Evolutionary conservation across 768 basidiomycete genomes (phyloP), one percentile per base, ranked within the genome.

Genomic region (Tulasnella sp.): DNA sequence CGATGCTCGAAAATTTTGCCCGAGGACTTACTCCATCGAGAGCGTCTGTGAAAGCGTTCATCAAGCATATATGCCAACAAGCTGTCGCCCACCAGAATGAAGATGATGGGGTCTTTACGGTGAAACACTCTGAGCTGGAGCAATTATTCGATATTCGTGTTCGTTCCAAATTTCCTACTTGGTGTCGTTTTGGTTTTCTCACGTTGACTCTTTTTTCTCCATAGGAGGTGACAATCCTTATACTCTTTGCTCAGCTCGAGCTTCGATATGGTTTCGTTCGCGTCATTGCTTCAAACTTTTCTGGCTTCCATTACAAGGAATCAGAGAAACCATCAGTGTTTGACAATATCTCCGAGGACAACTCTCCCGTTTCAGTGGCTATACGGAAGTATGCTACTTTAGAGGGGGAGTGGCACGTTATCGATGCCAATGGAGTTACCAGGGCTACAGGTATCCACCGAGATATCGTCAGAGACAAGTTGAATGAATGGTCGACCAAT

Each of bases 171-270:
- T n/a, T n/a, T n/a, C n/a, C n/a, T n/a, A n/a, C n/a, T 20, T 37
- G 32, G 5, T 6, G 29, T 5, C 4, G 22, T 37, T 4, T 10
- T 16, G 19, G 12, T 12, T 15, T 2, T n/a, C 16, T 53, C 37
- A 20, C 31, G 16, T 12, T 8, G 0, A 8, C 12, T 33, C 28
- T 45, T n/a, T 54, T 28, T 45, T 19, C 33, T 7, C 20, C n/a
- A 2, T 54, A 71, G 71, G 41, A 58, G 32, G 73, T 69, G 54
- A 67, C 69, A 12, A 65, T 75, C 8, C 65, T 63, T 1, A 61
- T 75, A 4, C 66, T 65, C 32, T 74, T 71, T 57, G 72, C 74
- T 3, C 63, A 68, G 44, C 64, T 75, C 6, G 74, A 75, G 58
- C 65, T 75, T 7, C 66, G 72, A n/a, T 65, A 68, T 44, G 65